Conservation (phyloP, 1,139 yeast genomes). For the Pichiaceae sp. region DNA sequence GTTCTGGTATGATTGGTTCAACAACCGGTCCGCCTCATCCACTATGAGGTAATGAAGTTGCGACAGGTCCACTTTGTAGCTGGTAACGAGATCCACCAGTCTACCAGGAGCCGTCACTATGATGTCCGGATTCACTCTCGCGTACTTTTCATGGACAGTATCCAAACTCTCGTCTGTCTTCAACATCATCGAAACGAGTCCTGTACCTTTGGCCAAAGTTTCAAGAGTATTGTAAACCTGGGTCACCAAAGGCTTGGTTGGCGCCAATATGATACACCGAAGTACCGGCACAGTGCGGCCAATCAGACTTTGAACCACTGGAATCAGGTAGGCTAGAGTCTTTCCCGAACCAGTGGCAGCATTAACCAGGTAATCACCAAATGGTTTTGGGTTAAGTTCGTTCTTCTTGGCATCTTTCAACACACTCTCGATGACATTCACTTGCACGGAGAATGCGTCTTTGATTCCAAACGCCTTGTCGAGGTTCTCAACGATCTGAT, state of each 20-base stretch:
- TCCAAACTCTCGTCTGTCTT: constrained; percentile 54
- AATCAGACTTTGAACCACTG: constrained; percentile 63
- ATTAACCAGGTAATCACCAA: constrained; percentile 76
- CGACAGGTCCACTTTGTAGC: constrained; percentile 31
- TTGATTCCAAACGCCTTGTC: constrained; percentile 31
- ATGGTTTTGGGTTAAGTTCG: constrained; percentile 47
- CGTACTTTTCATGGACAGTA: constrained; percentile 54
- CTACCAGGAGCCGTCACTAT: constrained; percentile 89
- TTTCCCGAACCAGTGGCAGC: constrained; percentile 98
- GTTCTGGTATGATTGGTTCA: constrained; percentile 87
- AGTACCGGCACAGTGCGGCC: constrained; percentile 62
- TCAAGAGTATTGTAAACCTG: constrained; percentile 70
- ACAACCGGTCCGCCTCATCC: constrained; percentile 91
- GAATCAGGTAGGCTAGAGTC: constrained; percentile 82
- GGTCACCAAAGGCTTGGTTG: constrained; percentile 78
- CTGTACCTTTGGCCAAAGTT: constrained; percentile 57
- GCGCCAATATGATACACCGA: constrained; percentile 74
- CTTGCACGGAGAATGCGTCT: constrained; percentile 73
- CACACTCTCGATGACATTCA: constrained; percentile 52
- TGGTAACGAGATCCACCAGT: constrained; percentile 73
- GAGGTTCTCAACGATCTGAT: constrained; percentile 39
- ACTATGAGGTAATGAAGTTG: constrained; percentile 64
- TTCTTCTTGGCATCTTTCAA: constrained; percentile 39
- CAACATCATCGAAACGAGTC: constrained; percentile 51
- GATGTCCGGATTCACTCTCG: constrained; percentile 59